Evolutionary conservation across 2,329 filamentous ascomycete genomes (phyloP).

Genomic region (Zasmidium angulare): DNA sequence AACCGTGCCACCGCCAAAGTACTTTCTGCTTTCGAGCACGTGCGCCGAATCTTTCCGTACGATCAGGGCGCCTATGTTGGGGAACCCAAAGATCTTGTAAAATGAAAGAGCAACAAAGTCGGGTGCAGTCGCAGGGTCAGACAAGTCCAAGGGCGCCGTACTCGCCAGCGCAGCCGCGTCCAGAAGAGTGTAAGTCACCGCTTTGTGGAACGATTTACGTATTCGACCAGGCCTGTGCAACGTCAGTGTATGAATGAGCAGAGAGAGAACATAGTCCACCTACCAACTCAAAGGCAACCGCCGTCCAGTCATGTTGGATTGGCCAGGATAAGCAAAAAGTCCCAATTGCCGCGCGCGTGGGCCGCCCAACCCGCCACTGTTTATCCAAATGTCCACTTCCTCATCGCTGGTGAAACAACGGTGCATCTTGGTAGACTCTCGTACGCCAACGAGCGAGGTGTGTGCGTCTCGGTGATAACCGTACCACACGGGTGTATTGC

Average conservation of each 20-base stretch:
- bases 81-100: constrained; percentile 68
- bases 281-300: constrained; percentile 38
- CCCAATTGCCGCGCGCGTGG: constrained; percentile 35
- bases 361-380: constrained; percentile 31
- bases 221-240: constrained; percentile 33
- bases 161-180: constrained; percentile 67
- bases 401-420: constrained; percentile 42
- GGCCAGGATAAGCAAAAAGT: constrained; percentile 40
- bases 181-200: constrained; percentile 51
- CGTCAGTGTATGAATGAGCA: constrained; percentile 18
- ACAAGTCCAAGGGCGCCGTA: constrained; percentile 59
- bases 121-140: constrained; percentile 52
- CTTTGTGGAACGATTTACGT: constrained; percentile 35
- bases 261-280: constrained; percentile 7
- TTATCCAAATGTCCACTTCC: constrained; percentile 48
- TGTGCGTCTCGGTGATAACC: constrained; percentile 63
- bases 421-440: constrained; percentile 36
- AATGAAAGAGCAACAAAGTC: constrained; percentile 63
- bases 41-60: constrained; percentile 58
- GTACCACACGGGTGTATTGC: constrained; percentile 52
- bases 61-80: constrained; percentile 61
- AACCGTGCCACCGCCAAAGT: constrained; percentile 69
- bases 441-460: constrained; percentile 54
- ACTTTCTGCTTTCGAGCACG: constrained; percentile 56
- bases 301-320: constrained; percentile 42